Evolutionary conservation across 495 filamentous ascomycete species (phyloP).

Genomic region (Tetracladium marchalianum): DNA sequence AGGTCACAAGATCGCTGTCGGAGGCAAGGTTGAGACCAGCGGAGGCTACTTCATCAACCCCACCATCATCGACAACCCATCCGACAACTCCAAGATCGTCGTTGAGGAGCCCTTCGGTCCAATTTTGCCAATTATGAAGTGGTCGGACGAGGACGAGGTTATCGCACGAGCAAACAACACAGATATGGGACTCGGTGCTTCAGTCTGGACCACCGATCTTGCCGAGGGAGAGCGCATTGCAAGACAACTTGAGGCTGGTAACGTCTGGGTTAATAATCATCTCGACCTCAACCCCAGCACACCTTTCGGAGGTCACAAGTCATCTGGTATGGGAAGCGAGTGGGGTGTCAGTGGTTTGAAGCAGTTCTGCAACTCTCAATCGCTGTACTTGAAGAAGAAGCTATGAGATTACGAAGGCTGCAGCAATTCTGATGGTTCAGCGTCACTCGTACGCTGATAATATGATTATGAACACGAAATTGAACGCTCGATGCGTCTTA

Average conservation of each 20-base stretch:
- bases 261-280: slow-evolving; percentile 17
- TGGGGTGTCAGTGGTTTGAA: slow-evolving; percentile 37
- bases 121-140: slow-evolving; percentile 37
- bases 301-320: slow-evolving; percentile 46
- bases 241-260: slow-evolving; percentile 32
- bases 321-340: slow-evolving; percentile 45
- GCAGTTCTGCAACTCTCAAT: slow-evolving; percentile 39
- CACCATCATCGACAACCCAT: slow-evolving; percentile 49
- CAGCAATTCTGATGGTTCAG: too few relatives aligned
- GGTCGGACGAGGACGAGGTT: slow-evolving; percentile 37
- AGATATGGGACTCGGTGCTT: slow-evolving; percentile 37
- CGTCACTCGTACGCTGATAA: too few relatives aligned
- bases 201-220: slow-evolving; percentile 39
- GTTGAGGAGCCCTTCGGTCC: slow-evolving; percentile 38
- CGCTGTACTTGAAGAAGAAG: slow-evolving; percentile 2
- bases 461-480: too few relatives aligned
- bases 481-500: too few relatives aligned
- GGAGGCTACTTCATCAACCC: slow-evolving; percentile 39
- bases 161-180: slow-evolving; percentile 39
- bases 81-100: slow-evolving; percentile 37
- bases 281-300: slow-evolving; percentile 23
- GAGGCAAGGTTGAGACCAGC: neutral
- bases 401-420: too few relatives aligned
- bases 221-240: slow-evolving; percentile 30
- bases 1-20: slow-evolving; percentile 13